Conservation (phyloP, 192 early-diverging fungal genomes). For the Backusella westeae region DNA sequence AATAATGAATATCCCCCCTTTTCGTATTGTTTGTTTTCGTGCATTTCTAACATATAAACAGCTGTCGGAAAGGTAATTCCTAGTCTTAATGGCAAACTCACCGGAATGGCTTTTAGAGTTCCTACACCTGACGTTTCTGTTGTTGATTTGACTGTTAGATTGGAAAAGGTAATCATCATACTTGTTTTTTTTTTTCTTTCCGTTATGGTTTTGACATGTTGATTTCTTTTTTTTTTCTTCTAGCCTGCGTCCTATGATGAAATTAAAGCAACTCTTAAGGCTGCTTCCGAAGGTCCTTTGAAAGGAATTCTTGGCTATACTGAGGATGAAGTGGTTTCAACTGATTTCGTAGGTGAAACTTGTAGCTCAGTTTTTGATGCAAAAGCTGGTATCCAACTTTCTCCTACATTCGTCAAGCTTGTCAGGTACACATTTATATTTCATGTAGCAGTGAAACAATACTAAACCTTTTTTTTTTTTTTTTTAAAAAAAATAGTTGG, state of each 20-base stretch:
- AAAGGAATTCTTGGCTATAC: slow-evolving; percentile 96
- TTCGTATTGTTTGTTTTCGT: not conserved
- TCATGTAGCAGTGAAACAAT: not conserved
- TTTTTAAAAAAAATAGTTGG: slow-evolving; percentile 48
- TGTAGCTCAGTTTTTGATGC: slow-evolving; percentile 95
- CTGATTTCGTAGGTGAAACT: slow-evolving; percentile 91
- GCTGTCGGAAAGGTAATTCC: slow-evolving; percentile 99
- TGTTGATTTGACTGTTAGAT: slow-evolving; percentile 93
- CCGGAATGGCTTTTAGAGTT: slow-evolving; percentile 98
- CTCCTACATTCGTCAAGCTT: slow-evolving; percentile 93
- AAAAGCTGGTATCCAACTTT: slow-evolving; percentile 93
- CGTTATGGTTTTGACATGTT: not conserved
- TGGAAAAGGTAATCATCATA: slow-evolving; percentile 61
- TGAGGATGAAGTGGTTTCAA: slow-evolving; percentile 93
- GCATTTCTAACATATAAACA: not conserved
- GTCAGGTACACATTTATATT: slow-evolving; percentile 59
- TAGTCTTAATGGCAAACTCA: slow-evolving; percentile 78
- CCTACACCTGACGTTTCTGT: slow-evolving; percentile 94
- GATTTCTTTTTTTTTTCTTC: not conserved
- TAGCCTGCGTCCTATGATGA: slow-evolving; percentile 81
- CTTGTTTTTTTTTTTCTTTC: not conserved
- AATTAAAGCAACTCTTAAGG: slow-evolving; percentile 88
- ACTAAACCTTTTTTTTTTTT: slow-evolving; percentile 44
- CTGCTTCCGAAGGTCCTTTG: slow-evolving; percentile 68
- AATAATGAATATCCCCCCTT: not conserved